Percentiles rank a stretch among this genome's conserved stretches.
Conservation (phyloP, 2,329 filamentous ascomycete genomes). For the Hypoxylon sp. region DNA sequence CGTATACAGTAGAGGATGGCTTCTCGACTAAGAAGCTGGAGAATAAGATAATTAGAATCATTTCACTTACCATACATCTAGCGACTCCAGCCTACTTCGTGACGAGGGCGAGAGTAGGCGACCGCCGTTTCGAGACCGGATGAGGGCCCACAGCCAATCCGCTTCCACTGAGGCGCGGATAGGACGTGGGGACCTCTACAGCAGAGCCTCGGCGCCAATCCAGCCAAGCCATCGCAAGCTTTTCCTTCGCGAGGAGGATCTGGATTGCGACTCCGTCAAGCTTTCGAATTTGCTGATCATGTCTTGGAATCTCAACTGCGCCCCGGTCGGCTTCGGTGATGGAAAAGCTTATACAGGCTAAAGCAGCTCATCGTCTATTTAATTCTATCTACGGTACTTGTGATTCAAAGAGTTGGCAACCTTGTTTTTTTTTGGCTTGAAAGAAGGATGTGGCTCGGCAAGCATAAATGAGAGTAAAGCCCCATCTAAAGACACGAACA, state of each 20-base stretch:
- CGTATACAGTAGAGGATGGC: not conserved
- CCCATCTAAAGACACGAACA: not conserved
- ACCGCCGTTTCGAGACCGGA: conserved; percentile 12
- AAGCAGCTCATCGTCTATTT: not conserved
- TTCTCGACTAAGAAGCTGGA: not conserved
- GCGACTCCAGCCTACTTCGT: not conserved
- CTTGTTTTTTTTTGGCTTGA: conserved; percentile 5
- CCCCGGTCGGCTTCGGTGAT: conserved; percentile 24
- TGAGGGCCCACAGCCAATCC: conserved; percentile 2
- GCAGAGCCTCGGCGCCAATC: conserved; percentile 38
- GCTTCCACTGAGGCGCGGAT: not conserved
- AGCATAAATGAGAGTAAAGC: conserved; percentile 2
- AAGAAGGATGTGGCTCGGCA: conserved; percentile 26
- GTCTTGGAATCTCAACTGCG: conserved; percentile 20
- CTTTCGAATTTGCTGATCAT: conserved; percentile 33
- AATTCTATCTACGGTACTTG: not conserved
- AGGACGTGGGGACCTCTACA: not conserved
- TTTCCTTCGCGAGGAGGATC: conserved; percentile 29
- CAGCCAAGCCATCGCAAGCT: conserved; percentile 38
- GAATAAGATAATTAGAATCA: not conserved
- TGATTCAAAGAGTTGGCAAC: not conserved
- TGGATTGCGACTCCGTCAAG: conserved; percentile 25
- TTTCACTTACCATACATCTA: not conserved
- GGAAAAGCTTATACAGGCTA: conserved; percentile 4
- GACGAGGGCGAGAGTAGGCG: not conserved